Evolutionary conservation across 257 asterid species (phyloP).

Genomic region (Paraleonurus japonicus): DNA sequence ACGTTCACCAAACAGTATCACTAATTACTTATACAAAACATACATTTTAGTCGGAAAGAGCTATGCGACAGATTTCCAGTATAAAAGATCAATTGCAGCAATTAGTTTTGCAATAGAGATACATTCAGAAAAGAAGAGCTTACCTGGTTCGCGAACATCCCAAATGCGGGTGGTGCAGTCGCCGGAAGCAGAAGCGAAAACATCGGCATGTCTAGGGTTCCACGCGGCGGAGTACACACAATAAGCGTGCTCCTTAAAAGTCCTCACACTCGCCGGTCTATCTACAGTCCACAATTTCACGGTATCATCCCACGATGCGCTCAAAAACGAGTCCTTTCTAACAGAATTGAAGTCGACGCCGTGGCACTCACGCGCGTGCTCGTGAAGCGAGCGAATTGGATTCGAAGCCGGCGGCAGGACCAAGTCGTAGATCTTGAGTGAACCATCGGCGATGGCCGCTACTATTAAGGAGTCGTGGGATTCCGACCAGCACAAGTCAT

Average conservation of each 20-base stretch:
- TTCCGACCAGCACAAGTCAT: constrained; percentile 95
- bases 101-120: neutral
- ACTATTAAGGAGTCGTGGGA: constrained; percentile 87
- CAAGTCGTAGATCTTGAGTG: constrained; percentile 82
- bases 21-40: neutral
- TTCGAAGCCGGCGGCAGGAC: constrained; percentile 74
- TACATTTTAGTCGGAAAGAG: neutral
- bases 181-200: constrained; percentile 92
- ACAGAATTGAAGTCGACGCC: constrained; percentile 83
- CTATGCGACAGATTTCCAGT: too few relatives aligned
- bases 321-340: constrained; percentile 82
- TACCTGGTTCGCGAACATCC: constrained; percentile 99
- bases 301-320: constrained; percentile 95
- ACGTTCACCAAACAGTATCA: neutral
- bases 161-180: constrained; percentile 94
- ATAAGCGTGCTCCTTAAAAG: constrained; percentile 94
- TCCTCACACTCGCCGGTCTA: constrained; percentile 82
- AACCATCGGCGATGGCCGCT: constrained; percentile 91
- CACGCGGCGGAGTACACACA: constrained; percentile 89
- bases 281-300: constrained; percentile 95
- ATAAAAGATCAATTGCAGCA: neutral
- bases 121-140: neutral
- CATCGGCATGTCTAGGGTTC: constrained; percentile 96
- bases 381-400: constrained; percentile 87
- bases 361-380: constrained; percentile 91